Percentiles rank a stretch among this genome's conserved stretches.
These are phyloP conservation scores for Puccinia horiana DNA, from an alignment of 1,284 basidiomycete genomes.

Conservation along the genomic window DNA sequence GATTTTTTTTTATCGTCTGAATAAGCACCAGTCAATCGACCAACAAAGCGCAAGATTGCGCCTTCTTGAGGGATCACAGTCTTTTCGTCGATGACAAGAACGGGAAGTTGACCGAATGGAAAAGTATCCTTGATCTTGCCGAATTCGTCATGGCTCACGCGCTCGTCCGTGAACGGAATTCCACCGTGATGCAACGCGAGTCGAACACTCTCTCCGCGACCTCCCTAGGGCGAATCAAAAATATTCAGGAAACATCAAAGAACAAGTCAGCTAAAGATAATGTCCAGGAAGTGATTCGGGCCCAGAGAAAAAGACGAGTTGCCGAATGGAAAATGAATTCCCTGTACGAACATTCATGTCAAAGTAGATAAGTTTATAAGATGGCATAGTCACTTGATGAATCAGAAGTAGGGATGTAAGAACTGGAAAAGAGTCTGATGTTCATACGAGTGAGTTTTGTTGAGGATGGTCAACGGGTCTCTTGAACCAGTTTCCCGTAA, in stretches of 20 bases:
- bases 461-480: not conserved
- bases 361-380: conserved; percentile 3
- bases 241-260: not conserved
- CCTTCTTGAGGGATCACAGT: conserved; percentile 5
- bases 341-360: not conserved
- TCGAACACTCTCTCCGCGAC: not conserved
- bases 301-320: not conserved
- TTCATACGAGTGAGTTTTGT: too few relatives aligned
- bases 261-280: not conserved
- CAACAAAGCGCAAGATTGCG: conserved; percentile 4
- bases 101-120: not conserved
- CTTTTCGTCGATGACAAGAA: not conserved
- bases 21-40: not conserved
- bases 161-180: conserved; percentile 1
- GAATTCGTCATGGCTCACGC: not conserved
- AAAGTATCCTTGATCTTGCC: not conserved
- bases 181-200: conserved; percentile 7
- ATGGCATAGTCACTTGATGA: not conserved
- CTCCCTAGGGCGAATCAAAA: not conserved
- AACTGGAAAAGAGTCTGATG: too few relatives aligned
- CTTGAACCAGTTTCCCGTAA: too few relatives aligned
- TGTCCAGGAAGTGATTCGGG: too few relatives aligned
- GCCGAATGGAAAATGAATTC: not conserved
- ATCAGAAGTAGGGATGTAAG: not conserved
- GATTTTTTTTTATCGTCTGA: not conserved